Base-by-base conservation (phyloP, 495 filamentous ascomycete species). In the Evernia prunastri region DNA sequence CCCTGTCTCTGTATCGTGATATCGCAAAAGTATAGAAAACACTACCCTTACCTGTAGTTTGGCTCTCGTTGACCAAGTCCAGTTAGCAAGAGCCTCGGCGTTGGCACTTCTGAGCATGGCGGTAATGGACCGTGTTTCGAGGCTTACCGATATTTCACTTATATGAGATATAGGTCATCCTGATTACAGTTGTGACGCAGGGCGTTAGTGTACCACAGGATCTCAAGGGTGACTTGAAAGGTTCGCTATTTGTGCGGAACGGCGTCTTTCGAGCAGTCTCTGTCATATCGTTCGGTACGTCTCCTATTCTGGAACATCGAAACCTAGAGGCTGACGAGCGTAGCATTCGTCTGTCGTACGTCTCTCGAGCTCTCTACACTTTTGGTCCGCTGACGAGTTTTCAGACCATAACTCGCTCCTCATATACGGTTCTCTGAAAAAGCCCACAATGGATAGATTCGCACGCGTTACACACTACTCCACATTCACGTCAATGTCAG, bases 181-280 rank as follows among this genome's bases (percentile, higher is more conserved):
- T 98, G 37, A 69, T 92, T 47, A 89, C 95, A 1, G 88, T 98
- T n/a, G 79, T 97, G 35, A 90, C 89, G 12, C 92, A 97, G 75
- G 88, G 89, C 15, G 82, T 84, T 56, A 79, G 85, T 47, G 87
- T 91, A 17, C 87, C 92, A 3, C 62, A 73, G 33, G 87, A 91
- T 56, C 79, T 82, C 10, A 81, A 85, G 64, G 95, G 94, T 20
- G 77, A 81, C 37, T 81, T 96, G 57, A 83, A 80, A 61, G 82
- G 74, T 54, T 78, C 84, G 17, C 73, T 96, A 56, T 81, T 87
- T 5, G 78, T 97, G 67, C 91, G 93, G 69, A 80, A 82, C 60
- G 95, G 92, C 36, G 86, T 98, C 56, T 95, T 97, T 69, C 91
- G 96, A 73, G 93, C 94, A 20, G 89, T 97, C 67, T 94, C 95